Percentiles rank a stretch among this genome's conserved stretches.
Conservation (phyloP, 139 green algal species). For the Asterochloris sp. region DNA sequence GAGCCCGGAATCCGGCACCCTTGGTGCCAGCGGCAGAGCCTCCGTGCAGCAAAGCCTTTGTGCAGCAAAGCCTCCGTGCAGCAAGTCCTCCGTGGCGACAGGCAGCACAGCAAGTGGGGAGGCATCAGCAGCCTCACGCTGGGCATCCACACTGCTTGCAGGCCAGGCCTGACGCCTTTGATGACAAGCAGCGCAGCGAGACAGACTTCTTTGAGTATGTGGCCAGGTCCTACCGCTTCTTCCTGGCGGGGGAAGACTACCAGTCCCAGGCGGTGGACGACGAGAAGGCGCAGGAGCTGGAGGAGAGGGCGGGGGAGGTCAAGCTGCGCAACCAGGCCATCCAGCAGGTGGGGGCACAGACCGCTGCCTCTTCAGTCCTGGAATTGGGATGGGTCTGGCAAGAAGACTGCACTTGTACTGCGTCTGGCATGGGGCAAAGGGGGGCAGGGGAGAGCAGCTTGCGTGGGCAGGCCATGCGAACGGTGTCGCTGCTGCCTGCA, state of each 20-base stretch:
- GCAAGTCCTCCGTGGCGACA: too few relatives aligned
- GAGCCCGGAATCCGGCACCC: too few relatives aligned
- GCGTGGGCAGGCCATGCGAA: too few relatives aligned
- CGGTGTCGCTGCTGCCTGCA: too few relatives aligned
- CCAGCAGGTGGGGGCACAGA: conserved; percentile 7
- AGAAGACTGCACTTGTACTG: not conserved
- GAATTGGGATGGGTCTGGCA: not conserved
- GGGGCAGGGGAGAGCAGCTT: not conserved
- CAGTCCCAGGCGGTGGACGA: conserved; percentile 59
- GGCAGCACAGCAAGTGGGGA: too few relatives aligned
- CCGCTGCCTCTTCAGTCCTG: not conserved
- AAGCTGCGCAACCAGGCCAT: not conserved
- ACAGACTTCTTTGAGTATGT: conserved; percentile 72
- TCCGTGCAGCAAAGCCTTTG: too few relatives aligned
- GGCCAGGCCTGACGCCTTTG: conserved; percentile 23
- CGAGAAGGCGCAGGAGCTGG: conserved; percentile 51
- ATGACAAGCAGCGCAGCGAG: conserved; percentile 38
- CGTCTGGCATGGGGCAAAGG: not conserved
- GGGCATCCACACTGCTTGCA: not conserved
- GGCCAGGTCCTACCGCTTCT: conserved; percentile 60
- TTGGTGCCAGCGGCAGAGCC: too few relatives aligned
- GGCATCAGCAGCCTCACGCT: too few relatives aligned
- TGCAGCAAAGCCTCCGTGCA: too few relatives aligned
- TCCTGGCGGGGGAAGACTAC: conserved; percentile 74
- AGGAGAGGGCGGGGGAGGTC: conserved; percentile 25